These are phyloP conservation scores for Solanum sejunctum DNA, from an alignment of 257 asterid genomes.

Conservation along the genomic window DNA sequence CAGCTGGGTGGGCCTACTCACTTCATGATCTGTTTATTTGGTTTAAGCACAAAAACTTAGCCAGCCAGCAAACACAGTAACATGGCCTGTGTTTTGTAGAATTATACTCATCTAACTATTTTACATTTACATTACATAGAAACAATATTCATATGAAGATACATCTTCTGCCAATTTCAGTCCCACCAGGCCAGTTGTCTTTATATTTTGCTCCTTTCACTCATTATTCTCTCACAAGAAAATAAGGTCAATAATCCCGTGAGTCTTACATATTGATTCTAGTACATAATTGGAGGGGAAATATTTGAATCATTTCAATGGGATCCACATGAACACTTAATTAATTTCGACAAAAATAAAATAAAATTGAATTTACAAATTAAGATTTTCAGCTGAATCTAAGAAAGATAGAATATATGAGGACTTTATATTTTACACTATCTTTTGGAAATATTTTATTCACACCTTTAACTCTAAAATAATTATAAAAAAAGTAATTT, in stretches of 20 bases:
- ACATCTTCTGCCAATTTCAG: constrained; percentile 11
- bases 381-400: not conserved
- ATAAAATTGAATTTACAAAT: not conserved
- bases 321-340: not conserved
- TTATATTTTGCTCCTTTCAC: not conserved
- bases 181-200: not conserved
- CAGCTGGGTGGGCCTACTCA: constrained; percentile 14
- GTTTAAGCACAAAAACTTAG: not conserved
- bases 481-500: no score
- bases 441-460: no score
- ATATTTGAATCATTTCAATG: not conserved
- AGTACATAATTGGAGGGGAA: not conserved
- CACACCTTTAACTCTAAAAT: not conserved
- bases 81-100: constrained; percentile 38
- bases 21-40: constrained; percentile 23
- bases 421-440: no score
- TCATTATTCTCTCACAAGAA: not conserved
- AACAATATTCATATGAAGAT: not conserved
- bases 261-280: not conserved
- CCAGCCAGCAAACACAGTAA: constrained; percentile 40
- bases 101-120: not conserved
- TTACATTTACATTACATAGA: no score
- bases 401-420: no score
- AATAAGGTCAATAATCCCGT: not conserved
- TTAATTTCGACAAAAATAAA: not conserved